These are phyloP conservation scores for Pleoardoris graminearum DNA, from an alignment of 2,329 filamentous ascomycete species.

Conservation along the genomic window DNA sequence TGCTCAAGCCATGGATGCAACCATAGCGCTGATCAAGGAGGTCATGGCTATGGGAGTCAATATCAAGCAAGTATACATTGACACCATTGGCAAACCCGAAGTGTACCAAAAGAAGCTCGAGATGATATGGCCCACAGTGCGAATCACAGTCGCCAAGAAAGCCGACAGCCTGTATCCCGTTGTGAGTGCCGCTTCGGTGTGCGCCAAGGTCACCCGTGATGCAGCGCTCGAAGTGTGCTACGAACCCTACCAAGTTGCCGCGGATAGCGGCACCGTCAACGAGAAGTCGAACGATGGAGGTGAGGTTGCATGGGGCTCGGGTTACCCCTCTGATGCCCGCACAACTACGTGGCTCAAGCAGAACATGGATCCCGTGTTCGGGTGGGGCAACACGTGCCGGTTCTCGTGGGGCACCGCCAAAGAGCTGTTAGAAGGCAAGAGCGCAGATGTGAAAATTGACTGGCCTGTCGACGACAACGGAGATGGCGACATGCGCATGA, in stretches of 20 bases:
- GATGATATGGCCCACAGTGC: constrained; percentile 73
- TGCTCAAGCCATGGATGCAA: constrained; percentile 92
- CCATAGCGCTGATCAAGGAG: constrained; percentile 76
- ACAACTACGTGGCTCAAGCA: constrained; percentile 79
- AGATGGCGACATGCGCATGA: constrained; percentile 65
- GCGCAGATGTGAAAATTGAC: constrained; percentile 70
- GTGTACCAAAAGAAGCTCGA: constrained; percentile 84
- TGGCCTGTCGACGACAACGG: constrained; percentile 82
- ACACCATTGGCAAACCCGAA: constrained; percentile 84
- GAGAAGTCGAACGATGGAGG: constrained; percentile 33
- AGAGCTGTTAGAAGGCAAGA: constrained; percentile 83
- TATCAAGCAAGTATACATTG: constrained; percentile 87
- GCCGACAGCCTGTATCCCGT: constrained; percentile 90
- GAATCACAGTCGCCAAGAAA: constrained; percentile 64
- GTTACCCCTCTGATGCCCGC: constrained; percentile 85
- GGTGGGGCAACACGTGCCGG: constrained; percentile 89
- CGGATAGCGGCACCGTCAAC: constrained; percentile 28
- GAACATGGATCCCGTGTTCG: constrained; percentile 92
- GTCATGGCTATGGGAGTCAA: constrained; percentile 80
- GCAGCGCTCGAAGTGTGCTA: constrained; percentile 82
- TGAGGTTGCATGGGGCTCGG: constrained; percentile 75
- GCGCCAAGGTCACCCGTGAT: constrained; percentile 94
- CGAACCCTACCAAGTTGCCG: constrained; percentile 50
- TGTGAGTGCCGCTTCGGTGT: constrained; percentile 91
- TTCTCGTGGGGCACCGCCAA: constrained; percentile 97